Percentiles rank a stretch among this genome's conserved stretches.
These are phyloP conservation scores for Salix brachista DNA, from an alignment of 345 rosid genomes.

Conservation along the genomic window DNA sequence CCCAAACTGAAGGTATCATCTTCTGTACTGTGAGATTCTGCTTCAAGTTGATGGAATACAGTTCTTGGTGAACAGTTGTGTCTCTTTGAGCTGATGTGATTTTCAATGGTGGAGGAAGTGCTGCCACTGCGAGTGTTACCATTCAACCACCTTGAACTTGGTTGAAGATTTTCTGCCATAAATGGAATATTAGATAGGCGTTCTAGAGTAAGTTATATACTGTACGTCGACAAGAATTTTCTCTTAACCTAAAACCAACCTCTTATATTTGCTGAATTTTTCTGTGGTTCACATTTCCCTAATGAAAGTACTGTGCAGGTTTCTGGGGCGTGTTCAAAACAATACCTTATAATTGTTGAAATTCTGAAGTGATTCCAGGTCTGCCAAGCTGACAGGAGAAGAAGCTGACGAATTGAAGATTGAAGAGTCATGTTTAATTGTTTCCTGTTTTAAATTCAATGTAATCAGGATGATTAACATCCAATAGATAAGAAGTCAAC, in stretches of 20 bases:
- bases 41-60: conserved; percentile 44
- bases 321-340: conserved; percentile 54
- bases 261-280: conserved; percentile 28
- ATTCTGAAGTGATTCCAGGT: too few species aligned
- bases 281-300: conserved; percentile 33
- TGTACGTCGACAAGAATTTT: neutral
- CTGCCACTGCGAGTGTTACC: neutral
- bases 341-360: conserved; percentile 43
- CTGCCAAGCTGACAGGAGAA: too few species aligned
- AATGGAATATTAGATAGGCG: neutral
- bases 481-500: too few species aligned
- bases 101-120: conserved; percentile 18
- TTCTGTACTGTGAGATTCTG: conserved; percentile 54
- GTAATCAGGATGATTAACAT: too few species aligned
- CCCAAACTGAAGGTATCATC: conserved; percentile 50
- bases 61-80: conserved; percentile 56
- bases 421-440: too few species aligned
- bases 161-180: conserved; percentile 24
- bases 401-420: too few species aligned
- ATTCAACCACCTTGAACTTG: conserved; percentile 31
- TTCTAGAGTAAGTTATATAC: neutral
- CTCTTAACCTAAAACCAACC: conserved; percentile 31
- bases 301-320: conserved; percentile 65
- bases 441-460: too few species aligned
- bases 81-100: conserved; percentile 4